phyloP scores from a whole-genome alignment of 257 asterid species.

The Plantago major region DNA sequence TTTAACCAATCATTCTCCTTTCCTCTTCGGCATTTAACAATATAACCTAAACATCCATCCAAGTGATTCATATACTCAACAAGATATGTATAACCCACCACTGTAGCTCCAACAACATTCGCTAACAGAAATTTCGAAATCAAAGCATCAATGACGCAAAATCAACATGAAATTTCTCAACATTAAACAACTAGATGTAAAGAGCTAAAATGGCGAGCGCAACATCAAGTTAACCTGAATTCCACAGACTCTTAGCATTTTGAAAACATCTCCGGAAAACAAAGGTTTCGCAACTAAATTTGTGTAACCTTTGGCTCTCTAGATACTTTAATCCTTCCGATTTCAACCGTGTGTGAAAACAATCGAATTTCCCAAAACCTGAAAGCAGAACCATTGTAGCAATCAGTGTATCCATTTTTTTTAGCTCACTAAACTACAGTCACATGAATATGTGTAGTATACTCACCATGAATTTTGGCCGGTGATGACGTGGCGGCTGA shows the following conservation, averaged over 20 bases:
- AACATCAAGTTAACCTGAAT: constrained; percentile 27
- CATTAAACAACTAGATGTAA: neutral
- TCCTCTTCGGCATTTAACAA: too few relatives aligned
- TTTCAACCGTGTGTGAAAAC: constrained; percentile 18
- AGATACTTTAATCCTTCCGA: constrained; percentile 17
- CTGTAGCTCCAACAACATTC: too few relatives aligned
- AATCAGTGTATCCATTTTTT: constrained; percentile 1
- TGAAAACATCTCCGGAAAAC: constrained; percentile 18
- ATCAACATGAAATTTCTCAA: neutral
- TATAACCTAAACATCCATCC: too few relatives aligned
- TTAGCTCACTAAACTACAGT: neutral
- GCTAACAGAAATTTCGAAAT: too few relatives aligned
- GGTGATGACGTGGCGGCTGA: constrained; percentile 13
- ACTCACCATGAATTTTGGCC: constrained; percentile 21
- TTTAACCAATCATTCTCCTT: too few relatives aligned
- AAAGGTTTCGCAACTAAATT: constrained; percentile 13
- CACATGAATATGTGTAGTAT: neutral
- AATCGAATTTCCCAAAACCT: constrained; percentile 22
- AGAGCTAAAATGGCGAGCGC: neutral
- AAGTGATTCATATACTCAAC: too few relatives aligned
- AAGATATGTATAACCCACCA: too few relatives aligned
- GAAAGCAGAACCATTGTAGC: constrained; percentile 3
- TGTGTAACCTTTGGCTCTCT: constrained; percentile 9
- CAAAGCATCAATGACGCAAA: neutral
- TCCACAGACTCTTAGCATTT: constrained; percentile 11